A percentile compares a stretch with the other conserved stretches of the same genome.
phyloP scores from a whole-genome alignment of 1,284 basidiomycete genomes.

The Stygiomarasmius scandens region DNA sequence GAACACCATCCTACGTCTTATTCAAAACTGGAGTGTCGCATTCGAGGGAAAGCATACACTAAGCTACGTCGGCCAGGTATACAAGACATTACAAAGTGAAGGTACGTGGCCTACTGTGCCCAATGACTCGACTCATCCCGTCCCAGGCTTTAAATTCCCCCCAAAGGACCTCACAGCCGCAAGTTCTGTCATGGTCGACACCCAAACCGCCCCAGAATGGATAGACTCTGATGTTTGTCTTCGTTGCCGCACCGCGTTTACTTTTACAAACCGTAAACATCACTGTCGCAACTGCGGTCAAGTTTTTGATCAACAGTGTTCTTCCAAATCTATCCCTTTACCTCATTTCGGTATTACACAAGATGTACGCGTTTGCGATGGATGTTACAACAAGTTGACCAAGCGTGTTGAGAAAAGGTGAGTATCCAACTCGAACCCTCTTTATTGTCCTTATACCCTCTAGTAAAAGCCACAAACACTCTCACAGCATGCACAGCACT shows the following conservation, averaged over 20 bases:
- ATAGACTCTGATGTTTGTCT: conserved; percentile 95
- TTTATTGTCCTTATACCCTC: neutral
- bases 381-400: conserved; percentile 78
- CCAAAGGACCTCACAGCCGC: conserved; percentile 71
- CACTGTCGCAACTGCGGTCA: conserved; percentile 98
- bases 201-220: conserved; percentile 92
- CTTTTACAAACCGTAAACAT: conserved; percentile 97
- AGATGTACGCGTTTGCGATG: conserved; percentile 94
- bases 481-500: conserved; percentile 46
- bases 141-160: conserved; percentile 76
- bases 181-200: conserved; percentile 85
- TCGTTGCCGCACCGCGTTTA: conserved; percentile 89
- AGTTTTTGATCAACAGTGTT: conserved; percentile 95
- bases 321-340: conserved; percentile 81
- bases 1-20: conserved; percentile 73
- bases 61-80: conserved; percentile 77
- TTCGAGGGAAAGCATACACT: conserved; percentile 84
- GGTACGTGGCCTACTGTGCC: conserved; percentile 46
- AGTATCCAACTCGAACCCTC: no score
- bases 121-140: conserved; percentile 5
- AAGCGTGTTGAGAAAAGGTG: conserved; percentile 60
- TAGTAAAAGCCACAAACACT: conserved; percentile 46
- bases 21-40: conserved; percentile 93
- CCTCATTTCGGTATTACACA: conserved; percentile 95
- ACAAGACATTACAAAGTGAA: conserved; percentile 76